Evolutionary conservation across 371 early-diverging fungal species (phyloP).

Genomic region (Saksenaea vasiformis): DNA sequence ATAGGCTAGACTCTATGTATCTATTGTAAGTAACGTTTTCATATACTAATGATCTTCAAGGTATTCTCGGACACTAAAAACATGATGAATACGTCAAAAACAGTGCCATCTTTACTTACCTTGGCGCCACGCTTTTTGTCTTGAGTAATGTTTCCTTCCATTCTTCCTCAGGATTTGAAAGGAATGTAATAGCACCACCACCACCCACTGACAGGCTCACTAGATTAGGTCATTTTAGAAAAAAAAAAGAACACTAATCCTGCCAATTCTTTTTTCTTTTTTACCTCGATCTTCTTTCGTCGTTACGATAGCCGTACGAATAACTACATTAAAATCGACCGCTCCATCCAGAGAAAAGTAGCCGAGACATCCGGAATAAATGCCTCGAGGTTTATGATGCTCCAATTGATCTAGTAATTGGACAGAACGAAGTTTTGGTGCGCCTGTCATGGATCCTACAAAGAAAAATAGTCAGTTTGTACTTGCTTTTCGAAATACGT

Average conservation of each 20-base stretch:
- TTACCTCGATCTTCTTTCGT: conserved; percentile 15
- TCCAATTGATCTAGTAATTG: conserved; percentile 83
- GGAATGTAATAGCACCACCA: conserved; percentile 91
- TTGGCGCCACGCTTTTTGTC: conserved; percentile 65
- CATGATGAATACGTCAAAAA: background rate
- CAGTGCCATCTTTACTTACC: conserved; percentile 31
- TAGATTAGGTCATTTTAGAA: background rate
- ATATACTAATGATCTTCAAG: conserved; percentile 20
- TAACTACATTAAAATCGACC: conserved; percentile 82
- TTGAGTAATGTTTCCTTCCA: conserved; percentile 80
- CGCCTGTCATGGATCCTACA: conserved; percentile 94
- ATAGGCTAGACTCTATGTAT: too few relatives aligned
- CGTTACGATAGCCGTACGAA: conserved; percentile 73
- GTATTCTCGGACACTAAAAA: conserved; percentile 22
- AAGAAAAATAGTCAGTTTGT: background rate
- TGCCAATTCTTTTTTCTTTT: conserved; percentile 18
- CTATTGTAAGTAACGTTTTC: too few relatives aligned
- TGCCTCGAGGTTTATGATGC: conserved; percentile 68
- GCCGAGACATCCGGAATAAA: conserved; percentile 92
- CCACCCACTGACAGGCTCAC: conserved; percentile 80
- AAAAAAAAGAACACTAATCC: conserved; percentile 3
- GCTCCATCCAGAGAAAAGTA: conserved; percentile 74
- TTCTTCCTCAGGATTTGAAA: conserved; percentile 85
- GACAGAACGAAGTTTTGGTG: conserved; percentile 90
- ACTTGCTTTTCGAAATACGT: background rate